phyloP scores from a whole-genome alignment of 129 eudicot genomes.

The Silybum marianum region DNA sequence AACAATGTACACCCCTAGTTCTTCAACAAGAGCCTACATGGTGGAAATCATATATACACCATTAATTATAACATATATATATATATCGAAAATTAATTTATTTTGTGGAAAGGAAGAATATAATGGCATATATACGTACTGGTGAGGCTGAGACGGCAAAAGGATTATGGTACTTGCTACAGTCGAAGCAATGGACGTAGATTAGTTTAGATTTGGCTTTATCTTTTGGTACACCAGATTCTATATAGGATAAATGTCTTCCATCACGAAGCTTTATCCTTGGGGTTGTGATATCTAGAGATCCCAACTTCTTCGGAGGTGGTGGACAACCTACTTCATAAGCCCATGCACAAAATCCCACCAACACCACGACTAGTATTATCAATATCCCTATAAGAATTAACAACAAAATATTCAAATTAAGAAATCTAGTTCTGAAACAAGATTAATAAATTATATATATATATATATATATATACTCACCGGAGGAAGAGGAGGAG shows the following conservation, averaged over 20 bases:
- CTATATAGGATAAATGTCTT: constrained; percentile 73
- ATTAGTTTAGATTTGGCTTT: constrained; percentile 58
- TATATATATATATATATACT: neutral
- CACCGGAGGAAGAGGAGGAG: neutral
- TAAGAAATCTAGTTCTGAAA: no score
- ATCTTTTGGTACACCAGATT: constrained; percentile 75
- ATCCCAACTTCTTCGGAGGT: constrained; percentile 37
- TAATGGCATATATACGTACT: constrained; percentile 28
- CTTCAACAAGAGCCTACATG: constrained; percentile 46
- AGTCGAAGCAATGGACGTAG: constrained; percentile 57
- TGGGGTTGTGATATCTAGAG: constrained; percentile 49
- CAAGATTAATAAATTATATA: no score
- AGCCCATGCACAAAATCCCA: constrained; percentile 64
- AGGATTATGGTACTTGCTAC: constrained; percentile 49
- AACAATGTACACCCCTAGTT: constrained; percentile 56
- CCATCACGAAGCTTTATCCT: constrained; percentile 79
- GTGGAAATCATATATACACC: neutral
- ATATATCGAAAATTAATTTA: no score
- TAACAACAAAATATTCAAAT: no score
- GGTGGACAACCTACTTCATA: constrained; percentile 37
- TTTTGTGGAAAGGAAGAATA: neutral
- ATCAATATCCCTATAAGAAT: neutral
- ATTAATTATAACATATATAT: no score
- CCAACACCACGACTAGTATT: neutral
- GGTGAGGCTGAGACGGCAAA: constrained; percentile 43